Conservation (phyloP, 2,329 filamentous ascomycete genomes). For the Plectosphaerella sp. region DNA sequence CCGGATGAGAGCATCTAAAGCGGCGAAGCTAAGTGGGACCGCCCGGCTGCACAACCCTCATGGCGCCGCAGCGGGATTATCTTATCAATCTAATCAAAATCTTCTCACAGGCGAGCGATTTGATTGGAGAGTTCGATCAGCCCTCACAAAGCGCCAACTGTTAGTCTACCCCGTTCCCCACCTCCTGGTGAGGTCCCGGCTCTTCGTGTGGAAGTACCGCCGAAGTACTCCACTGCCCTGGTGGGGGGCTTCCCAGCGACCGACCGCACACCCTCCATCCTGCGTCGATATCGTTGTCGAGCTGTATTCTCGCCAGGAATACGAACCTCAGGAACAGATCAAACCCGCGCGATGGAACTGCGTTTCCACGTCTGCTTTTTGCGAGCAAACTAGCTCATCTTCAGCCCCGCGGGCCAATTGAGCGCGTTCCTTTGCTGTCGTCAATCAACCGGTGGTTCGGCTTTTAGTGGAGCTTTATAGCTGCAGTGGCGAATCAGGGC, state of each 20-base stretch:
- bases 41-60: not conserved
- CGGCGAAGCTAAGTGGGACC: not conserved
- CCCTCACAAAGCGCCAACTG: not conserved
- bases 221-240: not conserved
- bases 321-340: too few relatives aligned
- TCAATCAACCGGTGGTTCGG: not conserved
- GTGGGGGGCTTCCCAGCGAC: too few relatives aligned
- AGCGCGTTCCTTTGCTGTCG: not conserved
- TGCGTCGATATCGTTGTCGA: too few relatives aligned
- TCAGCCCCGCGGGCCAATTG: not conserved
- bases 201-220: not conserved
- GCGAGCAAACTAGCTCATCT: not conserved
- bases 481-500: not conserved
- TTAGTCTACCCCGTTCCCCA: not conserved
- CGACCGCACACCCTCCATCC: too few relatives aligned
- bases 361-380: not conserved
- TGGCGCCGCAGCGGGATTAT: conserved; percentile 20
- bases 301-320: too few relatives aligned
- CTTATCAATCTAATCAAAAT: conserved; percentile 42
- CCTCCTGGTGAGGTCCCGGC: not conserved
- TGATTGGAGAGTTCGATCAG: conserved; percentile 2
- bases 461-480: not conserved
- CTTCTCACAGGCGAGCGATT: conserved; percentile 2
- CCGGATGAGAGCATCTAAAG: not conserved
- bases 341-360: not conserved